A percentile compares a stretch with the other conserved stretches of the same genome.
These are phyloP conservation scores for Uromyces viciae-fabae DNA, from an alignment of 1,284 basidiomycete genomes.

Conservation along the genomic window DNA sequence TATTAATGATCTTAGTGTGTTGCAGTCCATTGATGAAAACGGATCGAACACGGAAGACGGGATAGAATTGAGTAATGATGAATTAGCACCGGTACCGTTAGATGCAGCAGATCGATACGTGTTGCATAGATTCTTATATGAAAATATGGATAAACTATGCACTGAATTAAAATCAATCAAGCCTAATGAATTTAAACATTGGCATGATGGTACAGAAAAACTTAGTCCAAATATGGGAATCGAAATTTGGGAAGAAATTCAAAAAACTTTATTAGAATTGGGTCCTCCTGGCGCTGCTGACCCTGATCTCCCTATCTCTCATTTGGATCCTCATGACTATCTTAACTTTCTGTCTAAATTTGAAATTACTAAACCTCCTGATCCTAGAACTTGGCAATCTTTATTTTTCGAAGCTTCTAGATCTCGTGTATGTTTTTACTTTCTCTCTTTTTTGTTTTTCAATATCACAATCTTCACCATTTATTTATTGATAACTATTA, in stretches of 20 bases:
- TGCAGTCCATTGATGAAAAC: constrained; percentile 30
- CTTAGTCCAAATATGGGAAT: constrained; percentile 63
- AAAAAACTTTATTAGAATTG: constrained; percentile 70
- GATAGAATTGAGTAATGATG: constrained; percentile 6
- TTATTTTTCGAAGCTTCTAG: constrained; percentile 43
- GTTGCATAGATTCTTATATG: constrained; percentile 74
- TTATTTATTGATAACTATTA: background rate
- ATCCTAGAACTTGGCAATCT: constrained; percentile 26
- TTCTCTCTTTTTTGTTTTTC: background rate
- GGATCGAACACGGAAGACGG: background rate
- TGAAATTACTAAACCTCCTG: constrained; percentile 30
- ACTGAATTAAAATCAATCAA: constrained; percentile 65
- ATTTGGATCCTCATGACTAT: constrained; percentile 21
- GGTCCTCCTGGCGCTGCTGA: constrained; percentile 65
- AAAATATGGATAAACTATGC: constrained; percentile 76
- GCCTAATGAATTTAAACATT: constrained; percentile 40
- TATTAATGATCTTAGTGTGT: background rate
- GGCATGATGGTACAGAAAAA: constrained; percentile 52
- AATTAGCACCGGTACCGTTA: constrained; percentile 55
- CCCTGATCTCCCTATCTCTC: constrained; percentile 50
- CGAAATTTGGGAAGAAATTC: constrained; percentile 70
- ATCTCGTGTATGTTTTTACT: constrained; percentile 23
- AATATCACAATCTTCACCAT: background rate
- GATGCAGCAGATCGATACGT: constrained; percentile 77
- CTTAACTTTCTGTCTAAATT: constrained; percentile 31